Conservation (phyloP, 73 alveolate species). For the Paramecium primaurelia region DNA sequence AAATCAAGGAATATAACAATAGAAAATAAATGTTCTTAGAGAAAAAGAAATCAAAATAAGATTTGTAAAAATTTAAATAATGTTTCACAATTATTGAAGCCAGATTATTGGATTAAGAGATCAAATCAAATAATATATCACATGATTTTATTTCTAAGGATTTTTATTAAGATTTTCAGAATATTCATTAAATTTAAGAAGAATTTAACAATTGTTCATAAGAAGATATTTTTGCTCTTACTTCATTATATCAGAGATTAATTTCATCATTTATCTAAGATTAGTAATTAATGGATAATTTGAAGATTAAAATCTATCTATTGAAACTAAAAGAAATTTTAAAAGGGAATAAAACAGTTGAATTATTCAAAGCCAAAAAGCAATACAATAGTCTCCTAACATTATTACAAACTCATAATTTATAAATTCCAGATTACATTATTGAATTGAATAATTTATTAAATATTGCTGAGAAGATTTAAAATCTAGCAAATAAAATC, state of each 20-base stretch:
- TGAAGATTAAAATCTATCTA: background rate
- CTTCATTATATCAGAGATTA: background rate
- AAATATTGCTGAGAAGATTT: background rate
- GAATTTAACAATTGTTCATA: background rate
- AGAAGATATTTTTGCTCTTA: background rate
- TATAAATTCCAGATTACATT: background rate
- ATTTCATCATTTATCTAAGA: background rate
- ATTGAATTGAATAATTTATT: background rate
- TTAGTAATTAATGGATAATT: background rate
- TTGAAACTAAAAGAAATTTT: background rate
- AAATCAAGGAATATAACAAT: background rate
- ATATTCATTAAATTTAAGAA: background rate
- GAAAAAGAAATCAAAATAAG: background rate
- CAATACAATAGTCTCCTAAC: background rate
- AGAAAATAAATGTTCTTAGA: background rate
- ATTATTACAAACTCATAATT: background rate
- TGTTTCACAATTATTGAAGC: background rate
- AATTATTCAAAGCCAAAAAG: background rate
- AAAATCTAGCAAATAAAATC: background rate
- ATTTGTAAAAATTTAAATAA: background rate
- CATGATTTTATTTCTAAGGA: conserved; percentile 3
- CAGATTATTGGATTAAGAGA: background rate
- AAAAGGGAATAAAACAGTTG: background rate
- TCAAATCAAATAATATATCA: background rate
- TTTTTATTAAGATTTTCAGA: background rate